phyloP scores from a whole-genome alignment of 768 basidiomycete species.

The Suillus alpinus region DNA sequence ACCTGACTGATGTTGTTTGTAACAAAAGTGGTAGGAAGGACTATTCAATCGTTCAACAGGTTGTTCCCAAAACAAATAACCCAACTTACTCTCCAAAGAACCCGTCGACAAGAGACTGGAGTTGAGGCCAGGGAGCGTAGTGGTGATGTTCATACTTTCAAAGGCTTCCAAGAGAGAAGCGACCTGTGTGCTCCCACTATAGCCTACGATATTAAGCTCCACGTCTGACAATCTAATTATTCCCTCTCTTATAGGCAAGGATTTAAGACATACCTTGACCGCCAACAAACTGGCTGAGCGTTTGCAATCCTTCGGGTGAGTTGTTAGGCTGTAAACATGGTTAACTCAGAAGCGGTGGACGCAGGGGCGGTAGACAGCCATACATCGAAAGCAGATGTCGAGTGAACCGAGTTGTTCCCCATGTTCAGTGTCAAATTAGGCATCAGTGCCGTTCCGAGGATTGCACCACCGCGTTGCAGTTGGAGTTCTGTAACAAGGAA shows the following conservation, averaged over 20 bases:
- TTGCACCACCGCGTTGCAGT: constrained; percentile 46
- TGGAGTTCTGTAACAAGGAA: constrained; percentile 44
- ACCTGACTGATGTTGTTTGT: constrained; percentile 65
- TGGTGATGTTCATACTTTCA: constrained; percentile 51
- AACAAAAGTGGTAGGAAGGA: constrained; percentile 62
- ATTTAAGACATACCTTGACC: constrained; percentile 42
- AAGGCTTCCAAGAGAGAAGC: constrained; percentile 61
- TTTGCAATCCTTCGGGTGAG: constrained; percentile 56
- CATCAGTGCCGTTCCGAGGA: constrained; percentile 59
- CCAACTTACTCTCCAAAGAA: constrained; percentile 46
- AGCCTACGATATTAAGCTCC: constrained; percentile 54
- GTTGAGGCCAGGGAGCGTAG: constrained; percentile 58
- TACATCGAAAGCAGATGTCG: constrained; percentile 52
- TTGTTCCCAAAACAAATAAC: not conserved
- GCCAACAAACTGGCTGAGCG: constrained; percentile 66
- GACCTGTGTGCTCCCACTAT: constrained; percentile 55
- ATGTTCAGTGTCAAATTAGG: constrained; percentile 56
- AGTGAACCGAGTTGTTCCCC: constrained; percentile 57
- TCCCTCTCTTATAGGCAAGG: not conserved
- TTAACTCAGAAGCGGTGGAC: not conserved
- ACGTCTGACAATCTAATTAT: constrained; percentile 40
- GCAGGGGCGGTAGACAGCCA: not conserved
- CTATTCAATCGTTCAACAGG: constrained; percentile 26
- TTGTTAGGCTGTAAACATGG: constrained; percentile 48
- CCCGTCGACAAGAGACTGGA: constrained; percentile 55